A percentile compares a stretch with the other conserved stretches of the same genome.
Evolutionary conservation across 345 rosid genomes (phyloP).

Genomic region (Microthlaspi erraticum): DNA sequence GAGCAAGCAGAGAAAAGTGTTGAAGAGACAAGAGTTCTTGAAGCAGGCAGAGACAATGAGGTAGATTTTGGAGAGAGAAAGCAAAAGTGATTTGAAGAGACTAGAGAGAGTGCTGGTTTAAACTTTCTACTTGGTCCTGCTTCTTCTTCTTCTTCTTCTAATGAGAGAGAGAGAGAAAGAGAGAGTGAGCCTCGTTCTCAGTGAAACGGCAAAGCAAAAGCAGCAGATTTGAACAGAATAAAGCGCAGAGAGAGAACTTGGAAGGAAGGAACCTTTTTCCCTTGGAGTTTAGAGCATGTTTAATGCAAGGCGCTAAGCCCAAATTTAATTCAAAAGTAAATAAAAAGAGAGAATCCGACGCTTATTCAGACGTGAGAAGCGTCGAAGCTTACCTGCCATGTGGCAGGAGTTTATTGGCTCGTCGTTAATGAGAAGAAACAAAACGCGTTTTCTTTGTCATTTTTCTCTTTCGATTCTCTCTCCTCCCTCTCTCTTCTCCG

Average conservation of each 20-base stretch:
- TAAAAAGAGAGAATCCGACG: too few relatives aligned
- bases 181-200: constrained; percentile 76
- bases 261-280: constrained; percentile 19
- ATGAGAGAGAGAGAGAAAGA: constrained; percentile 26
- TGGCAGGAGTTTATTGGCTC: too few relatives aligned
- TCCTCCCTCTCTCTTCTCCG: too few relatives aligned
- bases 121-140: constrained; percentile 46
- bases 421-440: too few relatives aligned
- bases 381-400: too few relatives aligned
- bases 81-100: constrained; percentile 25
- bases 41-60: constrained; percentile 61
- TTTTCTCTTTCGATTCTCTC: too few relatives aligned
- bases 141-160: constrained; percentile 25
- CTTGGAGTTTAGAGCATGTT: too few relatives aligned
- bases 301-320: too few relatives aligned
- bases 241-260: constrained; percentile 55
- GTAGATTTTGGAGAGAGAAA: constrained; percentile 52
- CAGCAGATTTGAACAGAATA: constrained; percentile 78
- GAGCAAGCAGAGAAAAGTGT: constrained; percentile 16
- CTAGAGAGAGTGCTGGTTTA: constrained; percentile 41
- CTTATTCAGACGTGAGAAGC: too few relatives aligned
- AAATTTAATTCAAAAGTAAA: too few relatives aligned
- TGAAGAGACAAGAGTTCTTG: constrained; percentile 41
- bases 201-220: constrained; percentile 68
- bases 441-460: too few relatives aligned